Evolutionary conservation across 768 basidiomycete genomes (phyloP).

Genomic region (Russula brevipes): DNA sequence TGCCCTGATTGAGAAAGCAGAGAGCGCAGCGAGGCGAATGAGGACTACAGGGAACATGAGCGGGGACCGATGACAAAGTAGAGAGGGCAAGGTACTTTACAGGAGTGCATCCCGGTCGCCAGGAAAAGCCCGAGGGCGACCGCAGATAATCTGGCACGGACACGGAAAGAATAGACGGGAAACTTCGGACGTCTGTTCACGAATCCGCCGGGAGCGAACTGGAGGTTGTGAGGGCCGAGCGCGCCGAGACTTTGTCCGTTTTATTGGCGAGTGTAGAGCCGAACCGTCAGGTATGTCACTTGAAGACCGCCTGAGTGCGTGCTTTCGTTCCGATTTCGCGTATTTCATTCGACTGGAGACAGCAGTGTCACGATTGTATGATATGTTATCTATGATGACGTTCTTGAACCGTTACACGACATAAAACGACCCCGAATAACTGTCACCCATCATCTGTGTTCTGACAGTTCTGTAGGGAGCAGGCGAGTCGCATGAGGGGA

Average conservation of each 20-base stretch:
- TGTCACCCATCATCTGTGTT: too few species aligned
- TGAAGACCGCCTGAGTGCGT: slow-evolving; percentile 23
- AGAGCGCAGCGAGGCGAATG: too few species aligned
- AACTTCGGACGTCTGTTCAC: slow-evolving; percentile 53
- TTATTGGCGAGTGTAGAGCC: slow-evolving; percentile 58
- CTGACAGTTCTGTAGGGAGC: too few species aligned
- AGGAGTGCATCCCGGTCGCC: too few species aligned
- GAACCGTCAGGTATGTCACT: slow-evolving; percentile 26
- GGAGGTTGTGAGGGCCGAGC: slow-evolving; percentile 50
- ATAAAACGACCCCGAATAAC: slow-evolving; percentile 1
- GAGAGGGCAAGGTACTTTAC: too few species aligned
- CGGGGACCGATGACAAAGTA: too few species aligned
- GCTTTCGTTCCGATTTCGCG: neutral
- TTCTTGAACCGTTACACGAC: slow-evolving; percentile 4
- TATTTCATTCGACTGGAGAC: neutral
- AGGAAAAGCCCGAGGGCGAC: too few species aligned
- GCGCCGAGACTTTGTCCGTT: slow-evolving; percentile 51
- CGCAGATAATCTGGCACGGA: too few species aligned
- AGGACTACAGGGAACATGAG: too few species aligned
- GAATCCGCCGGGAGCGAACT: slow-evolving; percentile 55
- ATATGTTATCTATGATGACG: slow-evolving; percentile 12
- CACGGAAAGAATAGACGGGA: too few species aligned
- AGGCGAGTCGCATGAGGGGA: too few species aligned
- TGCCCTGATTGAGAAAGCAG: too few species aligned
- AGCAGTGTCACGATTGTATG: slow-evolving; percentile 16